Base-by-base conservation (phyloP, 2,329 filamentous ascomycete species). In the Graphilbum ipis-grandicollis region DNA sequence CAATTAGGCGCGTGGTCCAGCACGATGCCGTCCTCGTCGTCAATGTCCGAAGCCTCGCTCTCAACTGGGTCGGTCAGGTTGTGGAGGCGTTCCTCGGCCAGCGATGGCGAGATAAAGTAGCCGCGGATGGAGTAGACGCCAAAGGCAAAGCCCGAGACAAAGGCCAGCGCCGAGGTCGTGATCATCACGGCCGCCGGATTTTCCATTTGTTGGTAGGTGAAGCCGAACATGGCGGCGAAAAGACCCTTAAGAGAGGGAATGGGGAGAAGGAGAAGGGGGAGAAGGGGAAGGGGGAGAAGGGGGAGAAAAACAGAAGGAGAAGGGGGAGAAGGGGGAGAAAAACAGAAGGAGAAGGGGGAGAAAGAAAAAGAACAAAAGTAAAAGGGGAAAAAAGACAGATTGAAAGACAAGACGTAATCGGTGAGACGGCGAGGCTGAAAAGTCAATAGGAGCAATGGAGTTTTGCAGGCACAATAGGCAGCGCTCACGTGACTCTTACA, bases 141-240 rank as follows among this genome's bases (percentile, higher is more conserved):
- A 13, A 93, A 68, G 28, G 85, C 72, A 58, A 88, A 93, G 48
- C 86, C 86, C 1, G 73, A 69, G 37, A 90, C 54, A 46, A 81
- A 75, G 43, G 78, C 71, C 39, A 88, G 60, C 43, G 92, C 68
- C 44, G 76, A 75, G 15, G 82, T 85, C 38, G 76, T 73, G 43
- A 88, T 59, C 33, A 85, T 63, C 40, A 85, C 64, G 18, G 46
- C 37, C 19, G 39, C 36, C 25, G 44, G 32, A 33, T 28, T 41
- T 25, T 30, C 26, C 29, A 41, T 23, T 13, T 41, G 19, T 17
- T 32, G 36, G 8, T 32, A 26, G 15, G 35, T 25, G 32, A 32
- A 41, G 12, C 32, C 23, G 18, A 32, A 28, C 39, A 43, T 43
- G 25, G 31, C 15, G 29, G 18, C 14, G 23, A 12, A 25, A 7